Evolutionary conservation across 371 early-diverging fungal genomes (phyloP).

Genomic region (Batrachochytrium dendrobatidis): DNA sequence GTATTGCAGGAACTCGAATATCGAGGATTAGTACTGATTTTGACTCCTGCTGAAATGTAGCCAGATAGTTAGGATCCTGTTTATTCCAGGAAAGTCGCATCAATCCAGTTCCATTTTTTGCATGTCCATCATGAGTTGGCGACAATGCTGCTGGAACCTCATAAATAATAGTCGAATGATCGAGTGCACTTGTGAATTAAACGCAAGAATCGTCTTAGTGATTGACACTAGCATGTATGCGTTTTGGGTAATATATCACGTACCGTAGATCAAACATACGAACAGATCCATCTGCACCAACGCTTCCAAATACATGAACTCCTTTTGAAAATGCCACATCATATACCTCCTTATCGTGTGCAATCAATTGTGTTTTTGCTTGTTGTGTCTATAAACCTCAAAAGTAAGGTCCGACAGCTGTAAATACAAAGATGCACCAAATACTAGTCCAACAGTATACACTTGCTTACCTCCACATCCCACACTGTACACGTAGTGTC

Average conservation of each 20-base stretch:
- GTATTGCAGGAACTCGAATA: constrained; percentile 82
- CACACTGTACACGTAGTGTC: constrained; percentile 98
- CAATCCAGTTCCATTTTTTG: constrained; percentile 27
- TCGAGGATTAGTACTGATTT: constrained; percentile 75
- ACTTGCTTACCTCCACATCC: constrained; percentile 80
- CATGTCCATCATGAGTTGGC: background rate
- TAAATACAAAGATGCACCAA: too few species aligned
- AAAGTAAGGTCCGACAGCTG: background rate
- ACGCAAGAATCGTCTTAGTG: background rate
- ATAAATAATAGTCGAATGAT: constrained; percentile 92
- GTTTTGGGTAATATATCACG: background rate
- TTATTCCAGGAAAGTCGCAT: constrained; percentile 83
- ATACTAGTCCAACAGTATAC: background rate
- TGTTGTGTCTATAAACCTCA: constrained; percentile 56
- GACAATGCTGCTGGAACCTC: constrained; percentile 65
- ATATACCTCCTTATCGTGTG: constrained; percentile 94
- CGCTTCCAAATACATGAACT: constrained; percentile 89
- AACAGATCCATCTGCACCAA: constrained; percentile 95
- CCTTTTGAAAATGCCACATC: constrained; percentile 88
- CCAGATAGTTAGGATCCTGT: constrained; percentile 79
- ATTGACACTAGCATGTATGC: background rate
- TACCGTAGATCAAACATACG: constrained; percentile 91
- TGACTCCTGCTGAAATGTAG: constrained; percentile 83
- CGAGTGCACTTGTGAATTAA: constrained; percentile 13
- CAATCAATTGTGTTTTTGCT: constrained; percentile 94